Conservation (phyloP, 2,329 filamentous ascomycete genomes). For the Penicillium freii region DNA sequence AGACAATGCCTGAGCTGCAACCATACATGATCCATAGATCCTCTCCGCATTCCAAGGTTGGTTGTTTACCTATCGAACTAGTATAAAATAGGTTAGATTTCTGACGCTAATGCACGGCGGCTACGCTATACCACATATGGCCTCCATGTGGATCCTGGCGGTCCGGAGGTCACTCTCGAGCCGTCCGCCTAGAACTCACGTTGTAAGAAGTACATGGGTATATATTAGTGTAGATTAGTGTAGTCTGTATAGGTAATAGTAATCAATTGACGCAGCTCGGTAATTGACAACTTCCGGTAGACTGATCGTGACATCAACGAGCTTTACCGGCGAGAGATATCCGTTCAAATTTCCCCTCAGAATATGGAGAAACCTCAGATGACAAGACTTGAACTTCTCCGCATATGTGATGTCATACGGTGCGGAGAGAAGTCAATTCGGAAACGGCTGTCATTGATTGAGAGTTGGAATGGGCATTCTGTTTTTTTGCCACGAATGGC, state of each 20-base stretch:
- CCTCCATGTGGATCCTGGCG: neutral
- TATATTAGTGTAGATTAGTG: no score
- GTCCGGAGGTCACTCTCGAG: neutral
- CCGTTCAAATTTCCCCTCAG: neutral
- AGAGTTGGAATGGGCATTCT: neutral
- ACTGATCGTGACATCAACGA: neutral
- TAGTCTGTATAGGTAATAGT: neutral
- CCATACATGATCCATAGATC: neutral
- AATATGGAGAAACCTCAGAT: neutral
- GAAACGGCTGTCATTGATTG: neutral
- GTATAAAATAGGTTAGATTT: neutral
- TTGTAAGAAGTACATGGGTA: neutral
- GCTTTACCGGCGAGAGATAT: neutral
- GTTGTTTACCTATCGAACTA: neutral
- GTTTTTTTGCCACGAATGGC: no score
- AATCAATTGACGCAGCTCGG: neutral
- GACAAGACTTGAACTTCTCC: neutral
- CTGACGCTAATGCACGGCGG: slow-evolving; percentile 9
- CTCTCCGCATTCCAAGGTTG: neutral
- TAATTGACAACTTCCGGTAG: neutral
- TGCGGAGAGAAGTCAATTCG: neutral
- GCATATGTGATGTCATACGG: neutral
- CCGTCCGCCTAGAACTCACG: no score
- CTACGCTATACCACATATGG: slow-evolving; percentile 8
- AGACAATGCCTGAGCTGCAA: neutral